Base-by-base conservation (phyloP, 2,329 filamentous ascomycete genomes). In the Sordariomycetes sp. region DNA sequence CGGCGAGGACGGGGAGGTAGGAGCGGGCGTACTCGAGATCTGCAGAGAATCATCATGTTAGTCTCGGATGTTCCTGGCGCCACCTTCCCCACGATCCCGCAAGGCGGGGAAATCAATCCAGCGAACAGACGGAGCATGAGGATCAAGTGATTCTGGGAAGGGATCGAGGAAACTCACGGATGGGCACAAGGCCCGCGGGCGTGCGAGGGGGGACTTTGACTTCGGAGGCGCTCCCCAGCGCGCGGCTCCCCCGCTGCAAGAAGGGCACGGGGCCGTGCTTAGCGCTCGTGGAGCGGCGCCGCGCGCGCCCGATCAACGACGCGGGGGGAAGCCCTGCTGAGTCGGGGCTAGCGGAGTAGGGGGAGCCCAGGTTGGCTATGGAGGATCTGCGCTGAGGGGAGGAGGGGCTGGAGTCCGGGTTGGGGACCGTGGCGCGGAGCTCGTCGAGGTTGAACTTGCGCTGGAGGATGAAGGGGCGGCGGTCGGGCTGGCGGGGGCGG, bases 1-100 rank as follows among this genome's bases (percentile, higher is more conserved):
- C 72, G 0, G 76, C 79, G 6, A 84, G 67, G 0, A 79, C 73
- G 1, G 81, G 82, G 3, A 84, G 70, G 59, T 71, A 70, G 15
- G 73, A 70, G 2, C 74, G 68, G 5, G 75, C 75, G 59, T 78
- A 76, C 59, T 72, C 69, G 2, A 75, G 68, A 60, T 79, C 78
- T 81, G 42, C 10, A 10, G 20, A 35, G 20, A 24, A 24, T 8
- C 13, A 20, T 53, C 35, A 57, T 13, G 54, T 59, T 59, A 58
- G 45, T 34, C 36, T 51, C 17, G 3, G n/a, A 39, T 50, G 20
- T 22, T 10, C 58, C 53, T 17, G 42, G 12, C 7, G n/a, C 12
- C 12, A 10, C n/a, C n/a, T 28, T 7, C n/a, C 22, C n/a, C 52
- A 3, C 32, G n/a, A n/a, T n/a, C n/a, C n/a, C n/a, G n/a, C n/a